These are phyloP conservation scores for Boletellus emodensis DNA, from an alignment of 768 basidiomycete species.

Conservation along the genomic window DNA sequence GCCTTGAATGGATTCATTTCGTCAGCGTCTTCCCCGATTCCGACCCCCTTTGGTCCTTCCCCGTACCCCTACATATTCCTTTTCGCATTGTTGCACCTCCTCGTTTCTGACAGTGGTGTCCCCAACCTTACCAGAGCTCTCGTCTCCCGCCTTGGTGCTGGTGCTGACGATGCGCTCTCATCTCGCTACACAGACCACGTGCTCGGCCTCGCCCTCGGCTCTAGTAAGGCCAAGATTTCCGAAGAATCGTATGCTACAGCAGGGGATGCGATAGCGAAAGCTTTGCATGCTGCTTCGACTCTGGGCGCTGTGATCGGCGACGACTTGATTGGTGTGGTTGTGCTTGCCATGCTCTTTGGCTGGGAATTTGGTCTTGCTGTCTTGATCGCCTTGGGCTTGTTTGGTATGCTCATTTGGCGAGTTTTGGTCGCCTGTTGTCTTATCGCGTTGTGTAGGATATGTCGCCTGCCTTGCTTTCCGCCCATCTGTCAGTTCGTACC, in stretches of 20 bases:
- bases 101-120: constrained; percentile 76
- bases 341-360: constrained; percentile 61
- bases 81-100: constrained; percentile 67
- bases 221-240: constrained; percentile 75
- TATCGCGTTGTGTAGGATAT: constrained; percentile 14
- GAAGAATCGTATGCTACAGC: constrained; percentile 42
- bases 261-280: constrained; percentile 13
- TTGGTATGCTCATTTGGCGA: constrained; percentile 43
- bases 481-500: constrained; percentile 8
- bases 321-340: constrained; percentile 62
- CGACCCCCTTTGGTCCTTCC: constrained; percentile 33
- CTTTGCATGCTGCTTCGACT: constrained; percentile 40
- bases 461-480: constrained; percentile 7
- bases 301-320: constrained; percentile 83
- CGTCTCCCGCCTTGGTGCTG: constrained; percentile 89
- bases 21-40: constrained; percentile 15
- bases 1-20: constrained; percentile 21
- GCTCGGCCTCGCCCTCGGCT: constrained; percentile 79
- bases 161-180: constrained; percentile 63
- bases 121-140: constrained; percentile 63
- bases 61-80: constrained; percentile 67
- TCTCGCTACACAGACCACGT: constrained; percentile 78
- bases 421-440: background rate
- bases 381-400: constrained; percentile 68
- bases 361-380: constrained; percentile 66